These are phyloP conservation scores for Fraxinus ornus DNA, from an alignment of 305 asterid species.

Conservation along the genomic window DNA sequence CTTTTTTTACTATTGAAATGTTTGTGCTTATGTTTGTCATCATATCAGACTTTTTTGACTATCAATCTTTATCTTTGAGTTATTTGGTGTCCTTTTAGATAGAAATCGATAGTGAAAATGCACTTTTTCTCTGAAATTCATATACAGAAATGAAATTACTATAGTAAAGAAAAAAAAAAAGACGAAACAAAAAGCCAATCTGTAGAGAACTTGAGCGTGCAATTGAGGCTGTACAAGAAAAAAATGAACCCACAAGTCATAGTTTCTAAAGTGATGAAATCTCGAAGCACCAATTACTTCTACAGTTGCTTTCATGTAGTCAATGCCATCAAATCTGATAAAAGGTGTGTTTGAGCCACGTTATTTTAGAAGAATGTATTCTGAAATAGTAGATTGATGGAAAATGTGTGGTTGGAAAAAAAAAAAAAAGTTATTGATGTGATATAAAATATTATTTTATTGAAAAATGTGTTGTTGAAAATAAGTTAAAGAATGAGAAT, in stretches of 20 bases:
- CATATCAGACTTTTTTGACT: not conserved
- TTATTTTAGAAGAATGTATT: too few relatives aligned
- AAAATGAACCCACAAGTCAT: not conserved
- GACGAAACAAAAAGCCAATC: not conserved
- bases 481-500: too few relatives aligned
- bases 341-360: not conserved
- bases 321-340: conserved; percentile 28
- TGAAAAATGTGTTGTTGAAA: too few relatives aligned
- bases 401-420: too few relatives aligned
- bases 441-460: too few relatives aligned
- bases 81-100: not conserved
- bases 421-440: too few relatives aligned
- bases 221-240: not conserved
- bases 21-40: not conserved
- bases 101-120: not conserved
- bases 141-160: not conserved
- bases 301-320: conserved; percentile 13
- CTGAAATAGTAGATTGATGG: too few relatives aligned
- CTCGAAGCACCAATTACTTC: conserved; percentile 3
- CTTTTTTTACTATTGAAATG: not conserved
- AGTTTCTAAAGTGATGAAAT: not conserved
- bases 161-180: not conserved
- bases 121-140: not conserved
- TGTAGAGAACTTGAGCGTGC: not conserved
- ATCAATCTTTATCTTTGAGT: not conserved